Evolutionary conservation across 2,329 filamentous ascomycete species (phyloP).

Genomic region (Colletotrichum tamarilloi): DNA sequence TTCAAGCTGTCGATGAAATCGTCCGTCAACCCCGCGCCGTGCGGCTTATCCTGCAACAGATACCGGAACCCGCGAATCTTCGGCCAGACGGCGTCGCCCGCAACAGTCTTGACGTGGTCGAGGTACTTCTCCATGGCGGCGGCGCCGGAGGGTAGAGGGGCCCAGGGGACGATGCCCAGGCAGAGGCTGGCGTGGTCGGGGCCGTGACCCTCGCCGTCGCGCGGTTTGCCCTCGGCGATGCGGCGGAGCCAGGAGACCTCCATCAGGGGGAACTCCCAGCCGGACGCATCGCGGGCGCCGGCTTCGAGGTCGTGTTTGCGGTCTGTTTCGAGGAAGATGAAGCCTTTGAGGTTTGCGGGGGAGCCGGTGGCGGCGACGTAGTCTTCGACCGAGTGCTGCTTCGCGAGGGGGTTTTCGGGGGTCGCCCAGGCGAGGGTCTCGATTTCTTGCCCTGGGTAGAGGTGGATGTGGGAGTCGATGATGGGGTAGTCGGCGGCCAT

Average conservation of each 20-base stretch:
- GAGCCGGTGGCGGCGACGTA: slow-evolving; percentile 63
- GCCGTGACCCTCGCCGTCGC: slow-evolving; percentile 68
- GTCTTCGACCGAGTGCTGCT: slow-evolving; percentile 72
- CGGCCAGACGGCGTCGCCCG: slow-evolving; percentile 70
- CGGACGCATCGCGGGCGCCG: slow-evolving; percentile 57
- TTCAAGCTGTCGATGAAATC: slow-evolving; percentile 74
- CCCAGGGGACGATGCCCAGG: slow-evolving; percentile 83
- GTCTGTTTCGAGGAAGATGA: slow-evolving; percentile 87
- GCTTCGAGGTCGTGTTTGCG: slow-evolving; percentile 70
- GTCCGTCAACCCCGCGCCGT: slow-evolving; percentile 71
- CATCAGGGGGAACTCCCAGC: slow-evolving; percentile 75
- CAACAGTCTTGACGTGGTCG: slow-evolving; percentile 65
- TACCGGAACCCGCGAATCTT: slow-evolving; percentile 85
- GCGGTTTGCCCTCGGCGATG: slow-evolving; percentile 70
- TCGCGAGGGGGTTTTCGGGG: slow-evolving; percentile 67
- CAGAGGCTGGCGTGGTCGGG: slow-evolving; percentile 65
- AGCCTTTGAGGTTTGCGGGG: slow-evolving; percentile 67
- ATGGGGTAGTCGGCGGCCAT: slow-evolving; percentile 66
- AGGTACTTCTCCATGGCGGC: slow-evolving; percentile 74
- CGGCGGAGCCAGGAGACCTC: slow-evolving; percentile 78
- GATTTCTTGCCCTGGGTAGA: slow-evolving; percentile 79
- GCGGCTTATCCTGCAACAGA: slow-evolving; percentile 81
- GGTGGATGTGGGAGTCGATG: slow-evolving; percentile 92
- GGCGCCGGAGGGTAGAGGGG: slow-evolving; percentile 77
- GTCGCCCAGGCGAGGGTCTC: slow-evolving; percentile 77